phyloP scores from a whole-genome alignment of 202 grass and related monocot genomes.

The Alloteropsis angusta region DNA sequence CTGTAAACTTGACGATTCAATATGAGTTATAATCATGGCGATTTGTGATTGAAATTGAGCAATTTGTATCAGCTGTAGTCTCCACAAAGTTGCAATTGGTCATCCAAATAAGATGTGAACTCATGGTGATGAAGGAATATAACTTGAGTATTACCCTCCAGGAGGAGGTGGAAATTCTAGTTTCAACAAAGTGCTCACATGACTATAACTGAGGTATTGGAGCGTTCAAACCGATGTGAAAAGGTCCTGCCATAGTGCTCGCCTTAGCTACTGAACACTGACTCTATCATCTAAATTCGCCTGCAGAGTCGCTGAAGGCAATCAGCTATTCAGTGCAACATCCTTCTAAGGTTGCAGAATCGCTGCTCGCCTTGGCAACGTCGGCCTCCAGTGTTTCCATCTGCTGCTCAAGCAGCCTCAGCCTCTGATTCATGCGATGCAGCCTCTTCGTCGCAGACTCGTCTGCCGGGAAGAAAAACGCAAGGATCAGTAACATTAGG shows the following conservation, averaged over 20 bases:
- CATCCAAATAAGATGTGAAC: not conserved
- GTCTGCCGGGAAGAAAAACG: conserved; percentile 18
- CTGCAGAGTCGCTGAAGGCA: not conserved
- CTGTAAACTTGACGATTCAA: not conserved
- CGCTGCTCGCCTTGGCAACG: conserved; percentile 30
- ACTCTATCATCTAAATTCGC: not conserved
- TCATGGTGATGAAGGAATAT: not conserved
- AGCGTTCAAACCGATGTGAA: not conserved
- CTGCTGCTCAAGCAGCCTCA: conserved; percentile 51
- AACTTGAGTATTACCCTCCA: not conserved
- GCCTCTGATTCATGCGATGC: conserved; percentile 41
- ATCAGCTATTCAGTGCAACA: not conserved
- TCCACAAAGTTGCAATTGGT: not conserved
- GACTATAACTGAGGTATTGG: not conserved
- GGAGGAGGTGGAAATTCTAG: not conserved
- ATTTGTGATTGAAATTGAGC: not conserved
- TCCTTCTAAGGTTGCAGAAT: not conserved
- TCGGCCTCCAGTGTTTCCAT: conserved; percentile 42
- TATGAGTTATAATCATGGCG: not conserved
- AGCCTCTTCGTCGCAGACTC: conserved; percentile 35
- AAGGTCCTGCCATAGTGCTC: too few relatives aligned
- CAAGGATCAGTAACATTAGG: not conserved
- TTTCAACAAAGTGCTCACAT: not conserved
- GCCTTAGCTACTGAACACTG: too few relatives aligned
- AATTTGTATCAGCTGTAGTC: not conserved